These are phyloP conservation scores for Coniochaeta hoffmannii DNA, from an alignment of 2,329 filamentous ascomycete species.

Conservation along the genomic window DNA sequence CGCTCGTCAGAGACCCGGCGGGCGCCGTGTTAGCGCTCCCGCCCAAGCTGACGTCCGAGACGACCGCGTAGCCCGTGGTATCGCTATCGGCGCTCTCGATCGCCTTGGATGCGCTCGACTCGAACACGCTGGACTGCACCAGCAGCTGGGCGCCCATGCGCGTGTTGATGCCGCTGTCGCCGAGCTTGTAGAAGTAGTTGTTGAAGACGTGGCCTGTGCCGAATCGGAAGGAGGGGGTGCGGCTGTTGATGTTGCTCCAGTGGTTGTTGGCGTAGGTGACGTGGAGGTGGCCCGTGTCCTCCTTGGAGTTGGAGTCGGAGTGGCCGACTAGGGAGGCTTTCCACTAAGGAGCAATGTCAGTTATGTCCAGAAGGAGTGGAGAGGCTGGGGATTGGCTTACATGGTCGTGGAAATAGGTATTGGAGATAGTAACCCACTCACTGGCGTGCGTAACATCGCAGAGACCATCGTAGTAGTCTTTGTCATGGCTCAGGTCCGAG, in stretches of 20 bases:
- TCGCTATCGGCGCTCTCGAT: slow-evolving; percentile 33
- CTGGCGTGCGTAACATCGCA: slow-evolving; percentile 55
- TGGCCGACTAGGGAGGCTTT: slow-evolving; percentile 55
- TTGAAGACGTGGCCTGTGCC: slow-evolving; percentile 52
- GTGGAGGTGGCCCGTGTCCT: slow-evolving; percentile 55
- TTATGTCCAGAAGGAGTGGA: neutral
- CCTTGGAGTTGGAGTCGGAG: slow-evolving; percentile 47
- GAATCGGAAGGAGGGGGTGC: slow-evolving; percentile 56
- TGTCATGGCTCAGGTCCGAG: slow-evolving; percentile 50
- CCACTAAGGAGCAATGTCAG: slow-evolving; percentile 10
- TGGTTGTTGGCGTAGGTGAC: slow-evolving; percentile 63
- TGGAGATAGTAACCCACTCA: slow-evolving; percentile 50
- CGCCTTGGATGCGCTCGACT: slow-evolving; percentile 26
- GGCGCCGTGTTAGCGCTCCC: slow-evolving; percentile 39
- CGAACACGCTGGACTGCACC: slow-evolving; percentile 47
- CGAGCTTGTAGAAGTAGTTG: slow-evolving; percentile 43
- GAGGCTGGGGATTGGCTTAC: neutral
- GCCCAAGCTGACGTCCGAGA: slow-evolving; percentile 35
- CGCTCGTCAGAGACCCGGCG: slow-evolving; percentile 38
- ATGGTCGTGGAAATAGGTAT: slow-evolving; percentile 32
- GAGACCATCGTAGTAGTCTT: slow-evolving; percentile 65
- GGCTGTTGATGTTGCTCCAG: slow-evolving; percentile 57
- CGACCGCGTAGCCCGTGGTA: slow-evolving; percentile 30
- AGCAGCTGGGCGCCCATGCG: slow-evolving; percentile 51
- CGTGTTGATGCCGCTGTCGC: slow-evolving; percentile 45